Percentiles rank a stretch among this genome's conserved stretches.
Conservation (phyloP, 2,329 filamentous ascomycete species). For the Cyphellophora europaea region DNA sequence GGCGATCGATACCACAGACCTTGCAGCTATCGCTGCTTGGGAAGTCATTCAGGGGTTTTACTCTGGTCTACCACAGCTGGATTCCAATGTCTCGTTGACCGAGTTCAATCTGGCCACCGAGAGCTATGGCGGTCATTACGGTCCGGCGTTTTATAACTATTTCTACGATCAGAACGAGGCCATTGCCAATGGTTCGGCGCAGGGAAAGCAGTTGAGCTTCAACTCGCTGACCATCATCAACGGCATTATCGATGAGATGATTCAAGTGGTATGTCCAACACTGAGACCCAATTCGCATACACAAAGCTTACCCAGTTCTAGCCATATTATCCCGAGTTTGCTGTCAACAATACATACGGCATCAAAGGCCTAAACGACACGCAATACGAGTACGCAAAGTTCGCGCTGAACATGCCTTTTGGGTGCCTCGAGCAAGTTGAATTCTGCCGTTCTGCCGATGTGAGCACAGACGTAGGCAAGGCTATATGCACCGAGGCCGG, state of each 20-base stretch:
- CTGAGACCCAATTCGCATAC: too few species aligned
- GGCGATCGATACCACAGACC: slow-evolving; percentile 44
- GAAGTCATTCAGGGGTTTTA: slow-evolving; percentile 48
- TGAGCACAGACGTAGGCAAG: slow-evolving; percentile 41
- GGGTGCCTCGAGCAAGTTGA: slow-evolving; percentile 55
- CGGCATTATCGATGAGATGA: slow-evolving; percentile 45
- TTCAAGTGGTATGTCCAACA: slow-evolving; percentile 33
- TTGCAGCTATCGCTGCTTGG: slow-evolving; percentile 47
- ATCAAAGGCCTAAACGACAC: slow-evolving; percentile 47
- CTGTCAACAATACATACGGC: slow-evolving; percentile 47
- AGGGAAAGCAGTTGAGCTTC: slow-evolving; percentile 43
- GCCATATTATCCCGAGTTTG: too few species aligned
- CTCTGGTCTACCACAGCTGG: slow-evolving; percentile 37
- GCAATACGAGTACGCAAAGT: slow-evolving; percentile 50
- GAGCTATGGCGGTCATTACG: slow-evolving; percentile 37
- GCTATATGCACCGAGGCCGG: slow-evolving; percentile 46
- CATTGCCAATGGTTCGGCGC: slow-evolving; percentile 40
- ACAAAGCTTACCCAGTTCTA: too few species aligned
- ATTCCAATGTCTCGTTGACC: slow-evolving; percentile 40
- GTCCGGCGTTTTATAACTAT: slow-evolving; percentile 46
- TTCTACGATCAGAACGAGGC: slow-evolving; percentile 49
- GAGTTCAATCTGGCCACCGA: slow-evolving; percentile 53
- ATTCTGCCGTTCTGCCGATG: slow-evolving; percentile 55
- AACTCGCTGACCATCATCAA: slow-evolving; percentile 48
- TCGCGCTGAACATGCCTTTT: slow-evolving; percentile 51